Conservation (phyloP, 2,329 filamentous ascomycete species). For the Trichophyton equinum region DNA sequence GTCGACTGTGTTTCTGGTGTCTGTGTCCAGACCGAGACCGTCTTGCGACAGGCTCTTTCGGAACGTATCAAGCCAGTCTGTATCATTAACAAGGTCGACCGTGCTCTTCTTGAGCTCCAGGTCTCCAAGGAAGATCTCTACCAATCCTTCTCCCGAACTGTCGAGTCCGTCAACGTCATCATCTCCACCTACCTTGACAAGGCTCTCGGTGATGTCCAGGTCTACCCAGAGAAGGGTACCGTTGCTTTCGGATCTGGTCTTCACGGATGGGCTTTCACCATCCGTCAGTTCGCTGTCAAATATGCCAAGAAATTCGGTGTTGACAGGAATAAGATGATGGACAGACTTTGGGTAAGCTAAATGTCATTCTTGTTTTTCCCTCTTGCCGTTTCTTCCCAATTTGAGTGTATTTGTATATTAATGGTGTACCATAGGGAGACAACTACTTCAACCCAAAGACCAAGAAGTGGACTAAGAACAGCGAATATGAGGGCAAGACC, state of each 20-base stretch:
- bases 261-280: slow-evolving; percentile 98
- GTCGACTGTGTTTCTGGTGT: slow-evolving; percentile 99
- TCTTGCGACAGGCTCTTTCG: slow-evolving; percentile 95
- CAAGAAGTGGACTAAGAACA: slow-evolving; percentile 98
- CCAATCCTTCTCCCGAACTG: slow-evolving; percentile 98
- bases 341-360: slow-evolving; percentile 81
- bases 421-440: slow-evolving; percentile 51
- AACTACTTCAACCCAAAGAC: slow-evolving; percentile 99
- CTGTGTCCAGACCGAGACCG: slow-evolving; percentile 99
- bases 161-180: slow-evolving; percentile 99
- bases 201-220: slow-evolving; percentile 90
- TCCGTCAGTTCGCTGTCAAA: slow-evolving; percentile 88
- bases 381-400: background rate
- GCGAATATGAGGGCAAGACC: slow-evolving; percentile 68
- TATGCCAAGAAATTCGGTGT: slow-evolving; percentile 99
- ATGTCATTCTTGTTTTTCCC: background rate
- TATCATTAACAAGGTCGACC: slow-evolving; percentile 99
- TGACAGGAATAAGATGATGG: slow-evolving; percentile 99
- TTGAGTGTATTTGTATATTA: background rate
- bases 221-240: slow-evolving; percentile 95
- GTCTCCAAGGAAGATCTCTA: slow-evolving; percentile 98
- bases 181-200: slow-evolving; percentile 99
- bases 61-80: slow-evolving; percentile 99
- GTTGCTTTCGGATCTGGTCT: slow-evolving; percentile 99
- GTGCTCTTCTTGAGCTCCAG: slow-evolving; percentile 97